phyloP scores from a whole-genome alignment of 2,329 filamentous ascomycete species.

The Fusarium floridanum region DNA sequence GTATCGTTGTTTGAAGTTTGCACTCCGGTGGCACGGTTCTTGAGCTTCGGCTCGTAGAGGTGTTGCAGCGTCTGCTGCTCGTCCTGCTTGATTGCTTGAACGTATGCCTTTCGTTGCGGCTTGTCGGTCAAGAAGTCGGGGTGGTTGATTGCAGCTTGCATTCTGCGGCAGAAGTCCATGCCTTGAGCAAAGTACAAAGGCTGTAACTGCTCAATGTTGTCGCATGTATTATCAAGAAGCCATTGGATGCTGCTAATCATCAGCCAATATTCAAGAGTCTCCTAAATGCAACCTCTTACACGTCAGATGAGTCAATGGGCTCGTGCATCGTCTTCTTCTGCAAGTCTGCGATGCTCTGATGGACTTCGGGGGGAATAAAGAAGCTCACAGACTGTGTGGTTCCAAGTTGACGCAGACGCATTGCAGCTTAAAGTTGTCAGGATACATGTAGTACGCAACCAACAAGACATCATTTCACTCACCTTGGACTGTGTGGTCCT shows the following conservation, averaged over 20 bases:
- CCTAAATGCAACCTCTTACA: conserved; percentile 45
- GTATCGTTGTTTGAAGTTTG: conserved; percentile 26
- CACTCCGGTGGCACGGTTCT: conserved; percentile 18
- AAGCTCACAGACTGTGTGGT: conserved; percentile 67
- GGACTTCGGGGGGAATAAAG: conserved; percentile 70
- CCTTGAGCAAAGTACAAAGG: conserved; percentile 72
- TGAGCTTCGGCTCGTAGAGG: conserved; percentile 63
- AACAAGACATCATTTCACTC: conserved; percentile 46
- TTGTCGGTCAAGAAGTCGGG: conserved; percentile 57
- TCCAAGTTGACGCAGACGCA: conserved; percentile 70
- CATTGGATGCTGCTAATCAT: conserved; percentile 54
- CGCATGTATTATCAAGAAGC: conserved; percentile 74
- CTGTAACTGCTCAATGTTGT: conserved; percentile 68
- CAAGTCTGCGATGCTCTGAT: conserved; percentile 70
- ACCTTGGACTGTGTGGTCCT: conserved; percentile 66
- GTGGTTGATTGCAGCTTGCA: conserved; percentile 61
- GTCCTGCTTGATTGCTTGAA: conserved; percentile 56
- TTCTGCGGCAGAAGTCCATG: conserved; percentile 68
- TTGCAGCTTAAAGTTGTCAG: conserved; percentile 62
- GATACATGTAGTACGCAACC: background rate
- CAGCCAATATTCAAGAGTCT: conserved; percentile 6
- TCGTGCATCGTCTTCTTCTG: conserved; percentile 35
- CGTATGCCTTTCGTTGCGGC: conserved; percentile 50
- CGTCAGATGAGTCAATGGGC: conserved; percentile 42
- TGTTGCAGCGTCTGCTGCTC: conserved; percentile 70